Evolutionary conservation across 768 basidiomycete species (phyloP).

Genomic region (Mycena capillaripes): DNA sequence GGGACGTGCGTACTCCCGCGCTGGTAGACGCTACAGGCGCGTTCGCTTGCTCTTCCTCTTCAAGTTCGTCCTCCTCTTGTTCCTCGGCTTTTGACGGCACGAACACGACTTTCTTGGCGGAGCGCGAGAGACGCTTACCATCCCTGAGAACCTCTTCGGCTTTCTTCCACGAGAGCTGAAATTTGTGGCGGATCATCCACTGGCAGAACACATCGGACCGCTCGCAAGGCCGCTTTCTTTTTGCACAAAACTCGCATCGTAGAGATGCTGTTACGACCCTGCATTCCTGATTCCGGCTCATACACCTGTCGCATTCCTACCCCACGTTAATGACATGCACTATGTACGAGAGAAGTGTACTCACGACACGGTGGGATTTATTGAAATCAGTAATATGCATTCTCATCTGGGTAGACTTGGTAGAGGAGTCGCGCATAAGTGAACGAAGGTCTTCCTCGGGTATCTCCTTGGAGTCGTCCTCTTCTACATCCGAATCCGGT

Average conservation of each 20-base stretch:
- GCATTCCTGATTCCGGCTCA: constrained; percentile 1
- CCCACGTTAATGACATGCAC: background rate
- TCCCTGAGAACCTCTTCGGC: constrained; percentile 3
- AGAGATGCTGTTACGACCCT: background rate
- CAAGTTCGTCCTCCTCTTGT: background rate
- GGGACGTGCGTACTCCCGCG: constrained; percentile 14
- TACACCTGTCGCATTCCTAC: constrained; percentile 9
- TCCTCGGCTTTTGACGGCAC: background rate
- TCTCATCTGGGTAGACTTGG: background rate
- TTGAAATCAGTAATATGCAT: background rate
- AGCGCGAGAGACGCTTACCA: background rate
- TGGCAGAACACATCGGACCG: background rate
- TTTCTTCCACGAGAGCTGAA: constrained; percentile 21
- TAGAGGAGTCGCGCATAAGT: background rate
- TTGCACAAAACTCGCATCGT: constrained; percentile 4
- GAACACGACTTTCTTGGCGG: background rate
- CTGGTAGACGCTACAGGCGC: background rate
- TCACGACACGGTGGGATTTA: constrained; percentile 10
- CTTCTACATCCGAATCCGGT: constrained; percentile 20
- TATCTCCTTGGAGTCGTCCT: constrained; percentile 17
- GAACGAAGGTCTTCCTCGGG: background rate
- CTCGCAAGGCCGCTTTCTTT: background rate
- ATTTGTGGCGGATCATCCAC: constrained; percentile 24
- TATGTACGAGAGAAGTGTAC: background rate
- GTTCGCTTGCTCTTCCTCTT: background rate